phyloP scores from a whole-genome alignment of 495 filamentous ascomycete species.

The Staphylotrichum tortipilum region DNA sequence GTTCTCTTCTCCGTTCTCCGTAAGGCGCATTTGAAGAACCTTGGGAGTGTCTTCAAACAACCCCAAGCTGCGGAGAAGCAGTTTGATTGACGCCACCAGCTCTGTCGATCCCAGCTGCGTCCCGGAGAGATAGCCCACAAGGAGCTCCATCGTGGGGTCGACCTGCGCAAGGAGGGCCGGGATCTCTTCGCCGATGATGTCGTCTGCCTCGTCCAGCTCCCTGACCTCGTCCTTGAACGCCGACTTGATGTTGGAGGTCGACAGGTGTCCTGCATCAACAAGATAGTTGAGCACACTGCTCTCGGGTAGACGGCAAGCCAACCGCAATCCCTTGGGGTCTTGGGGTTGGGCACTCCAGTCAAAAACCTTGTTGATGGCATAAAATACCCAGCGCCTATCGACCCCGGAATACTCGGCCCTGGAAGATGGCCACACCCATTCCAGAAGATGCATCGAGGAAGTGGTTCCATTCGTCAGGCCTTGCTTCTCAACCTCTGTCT shows the following conservation, averaged over 20 bases:
- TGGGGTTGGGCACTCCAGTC: constrained; percentile 26
- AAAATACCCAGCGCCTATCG: constrained; percentile 46
- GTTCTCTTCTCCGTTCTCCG: constrained; percentile 17
- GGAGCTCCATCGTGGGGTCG: constrained; percentile 51
- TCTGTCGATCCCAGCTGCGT: constrained; percentile 41
- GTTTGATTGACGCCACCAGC: constrained; percentile 38
- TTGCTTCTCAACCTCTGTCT: constrained; percentile 10
- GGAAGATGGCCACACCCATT: constrained; percentile 36
- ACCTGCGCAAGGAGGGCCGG: constrained; percentile 49
- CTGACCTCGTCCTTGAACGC: constrained; percentile 45
- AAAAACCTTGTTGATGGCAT: constrained; percentile 44
- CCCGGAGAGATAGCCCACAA: constrained; percentile 47
- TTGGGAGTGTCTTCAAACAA: constrained; percentile 34
- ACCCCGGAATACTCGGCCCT: constrained; percentile 33
- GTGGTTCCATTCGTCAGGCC: neutral
- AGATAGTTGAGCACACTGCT: constrained; percentile 53
- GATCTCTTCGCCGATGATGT: constrained; percentile 47
- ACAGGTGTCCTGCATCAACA: constrained; percentile 53
- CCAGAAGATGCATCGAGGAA: constrained; percentile 3
- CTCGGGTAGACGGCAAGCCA: constrained; percentile 45
- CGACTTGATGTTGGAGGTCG: constrained; percentile 50
- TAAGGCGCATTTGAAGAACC: constrained; percentile 15
- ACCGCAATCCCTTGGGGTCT: constrained; percentile 23
- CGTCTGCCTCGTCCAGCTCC: constrained; percentile 29
- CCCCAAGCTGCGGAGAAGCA: constrained; percentile 44